Evolutionary conservation across 2,329 filamentous ascomycete genomes (phyloP), one percentile per base, ranked within the genome.

Genomic region (Niveomyces coronatus): DNA sequence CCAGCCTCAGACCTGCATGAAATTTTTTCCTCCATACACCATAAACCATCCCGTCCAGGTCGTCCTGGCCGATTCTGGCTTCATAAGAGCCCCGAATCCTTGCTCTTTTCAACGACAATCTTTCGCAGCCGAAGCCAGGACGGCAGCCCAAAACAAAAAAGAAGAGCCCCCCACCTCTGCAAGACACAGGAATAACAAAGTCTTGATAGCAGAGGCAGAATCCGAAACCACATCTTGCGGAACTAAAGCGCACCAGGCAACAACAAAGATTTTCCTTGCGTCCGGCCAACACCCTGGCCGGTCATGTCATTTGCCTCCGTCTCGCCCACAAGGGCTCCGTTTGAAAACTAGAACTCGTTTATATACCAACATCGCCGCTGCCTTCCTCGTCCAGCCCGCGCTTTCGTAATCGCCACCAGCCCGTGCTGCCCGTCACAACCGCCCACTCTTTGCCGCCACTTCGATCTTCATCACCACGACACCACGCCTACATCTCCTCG

Each of bases 391-490:
- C 34, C 20, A 16, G 30, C n/a, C 37, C 15, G 11, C 37, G 10
- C 3, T 7, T 14, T 17, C 31, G 18, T 26, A 24, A 29, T 23
- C 32, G 5, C 22, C 30, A 31, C 23, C 36, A 27, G 17, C 20
- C 30, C 20, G 13, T 37, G 28, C 35, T 28, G 18, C 35, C 35
- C 40, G 23, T 42, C 41, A 24, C 45, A 32, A 14, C 34, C 40
- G 33, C 42, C 37, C 23, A 37, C 20, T 35, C 35, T 31, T 43
- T 44, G 30, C 41, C 45, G 33, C 35, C 24, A 19, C 34, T 31
- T 35, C 45, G 40, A 29, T 47, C 43, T 4, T 45, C 42, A n/a
- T 44, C 45, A 11, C 42, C 41, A 4, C 42, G 46, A 27, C 35
- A 39, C 15, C 40, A 44, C 32, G 9, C 38, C 13, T 28, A 28